Percentiles rank a stretch among this genome's conserved stretches.
phyloP scores from a whole-genome alignment of 1,284 basidiomycete genomes.

The Trichosporon asahii region DNA sequence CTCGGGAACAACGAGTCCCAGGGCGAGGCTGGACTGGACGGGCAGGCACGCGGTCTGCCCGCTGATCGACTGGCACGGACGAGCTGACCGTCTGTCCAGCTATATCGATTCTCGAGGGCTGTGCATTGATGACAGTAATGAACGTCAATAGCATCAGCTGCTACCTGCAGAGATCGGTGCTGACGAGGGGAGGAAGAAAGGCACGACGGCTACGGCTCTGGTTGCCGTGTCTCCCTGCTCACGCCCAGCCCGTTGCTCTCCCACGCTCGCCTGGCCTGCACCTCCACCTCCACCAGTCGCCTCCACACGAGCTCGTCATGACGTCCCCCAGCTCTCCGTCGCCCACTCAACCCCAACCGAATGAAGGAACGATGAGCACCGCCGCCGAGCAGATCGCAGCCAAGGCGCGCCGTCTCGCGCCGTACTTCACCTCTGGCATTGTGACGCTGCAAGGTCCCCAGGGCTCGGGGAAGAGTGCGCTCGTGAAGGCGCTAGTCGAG shows the following conservation, averaged over 20 bases:
- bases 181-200: neutral
- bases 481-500: slow-evolving; percentile 20
- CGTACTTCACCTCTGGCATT: slow-evolving; percentile 5
- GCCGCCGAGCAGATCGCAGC: slow-evolving; percentile 1
- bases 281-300: too few species aligned
- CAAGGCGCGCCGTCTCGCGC: neutral
- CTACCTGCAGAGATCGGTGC: neutral
- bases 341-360: too few species aligned
- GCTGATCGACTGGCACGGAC: too few species aligned
- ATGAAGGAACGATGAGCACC: neutral
- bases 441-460: slow-evolving; percentile 28
- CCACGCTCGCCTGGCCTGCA: too few species aligned
- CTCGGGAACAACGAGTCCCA: too few species aligned
- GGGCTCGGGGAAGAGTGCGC: slow-evolving; percentile 27
- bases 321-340: too few species aligned
- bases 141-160: too few species aligned
- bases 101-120: neutral
- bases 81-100: neutral
- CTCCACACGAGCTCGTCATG: too few species aligned
- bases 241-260: too few species aligned
- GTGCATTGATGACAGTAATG: neutral
- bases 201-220: neutral
- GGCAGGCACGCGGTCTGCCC: too few species aligned
- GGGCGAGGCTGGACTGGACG: too few species aligned
- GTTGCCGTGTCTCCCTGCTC: too few species aligned